Percentiles rank a stretch among this genome's conserved stretches.
Evolutionary conservation across 345 rosid genomes (phyloP).

Genomic region (Cardamine resedifolia): DNA sequence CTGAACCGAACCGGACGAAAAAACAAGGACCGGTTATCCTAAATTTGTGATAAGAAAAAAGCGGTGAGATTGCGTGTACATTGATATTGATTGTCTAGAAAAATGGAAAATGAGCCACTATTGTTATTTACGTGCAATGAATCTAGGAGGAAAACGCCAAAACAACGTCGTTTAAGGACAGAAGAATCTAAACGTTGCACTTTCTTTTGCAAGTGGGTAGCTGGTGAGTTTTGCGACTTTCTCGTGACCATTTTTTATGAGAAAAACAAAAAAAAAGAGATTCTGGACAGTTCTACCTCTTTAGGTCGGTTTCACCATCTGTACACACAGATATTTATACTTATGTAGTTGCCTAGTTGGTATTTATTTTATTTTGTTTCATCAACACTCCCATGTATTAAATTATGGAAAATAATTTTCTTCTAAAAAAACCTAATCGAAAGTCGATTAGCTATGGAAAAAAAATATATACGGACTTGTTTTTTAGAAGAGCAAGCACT

Average conservation of each 20-base stretch:
- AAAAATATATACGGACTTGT: too few relatives aligned
- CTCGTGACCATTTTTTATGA: constrained; percentile 27
- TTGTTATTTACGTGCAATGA: constrained; percentile 21
- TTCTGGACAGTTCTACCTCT: constrained; percentile 20
- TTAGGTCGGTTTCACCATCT: constrained; percentile 10
- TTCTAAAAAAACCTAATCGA: too few relatives aligned
- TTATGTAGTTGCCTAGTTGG: too few relatives aligned
- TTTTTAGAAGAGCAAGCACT: too few relatives aligned
- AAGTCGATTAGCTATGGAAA: too few relatives aligned
- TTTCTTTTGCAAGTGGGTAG: constrained; percentile 24
- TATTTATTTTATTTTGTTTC: too few relatives aligned
- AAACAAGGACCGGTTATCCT: neutral
- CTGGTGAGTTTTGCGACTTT: constrained; percentile 34
- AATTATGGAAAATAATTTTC: too few relatives aligned
- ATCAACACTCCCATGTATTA: too few relatives aligned
- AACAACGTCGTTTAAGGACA: constrained; percentile 13
- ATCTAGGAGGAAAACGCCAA: neutral
- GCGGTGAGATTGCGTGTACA: neutral
- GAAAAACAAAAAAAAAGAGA: neutral
- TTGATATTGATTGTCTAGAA: constrained; percentile 8
- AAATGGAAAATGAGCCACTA: neutral
- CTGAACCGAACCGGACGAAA: neutral
- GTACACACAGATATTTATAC: too few relatives aligned
- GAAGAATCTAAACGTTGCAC: constrained; percentile 12
- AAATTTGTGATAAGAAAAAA: neutral